A percentile compares a stretch with the other conserved stretches of the same genome.
Conservation (phyloP, 2,329 filamentous ascomycete species). For the Fusarium sp. region DNA sequence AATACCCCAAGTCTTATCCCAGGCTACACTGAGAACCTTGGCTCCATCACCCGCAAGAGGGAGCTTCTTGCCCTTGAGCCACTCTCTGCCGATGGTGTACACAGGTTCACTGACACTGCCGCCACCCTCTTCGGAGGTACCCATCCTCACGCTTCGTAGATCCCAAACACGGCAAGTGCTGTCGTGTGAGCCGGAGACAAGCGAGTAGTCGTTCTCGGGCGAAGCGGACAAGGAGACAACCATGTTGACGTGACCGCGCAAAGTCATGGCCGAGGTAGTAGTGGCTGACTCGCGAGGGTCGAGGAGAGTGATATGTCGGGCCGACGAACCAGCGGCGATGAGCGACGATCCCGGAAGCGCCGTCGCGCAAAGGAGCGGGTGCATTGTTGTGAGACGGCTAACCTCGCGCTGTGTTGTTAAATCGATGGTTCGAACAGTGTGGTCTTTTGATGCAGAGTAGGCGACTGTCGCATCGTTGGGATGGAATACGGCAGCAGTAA, state of each 20-base stretch:
- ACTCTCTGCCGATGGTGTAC: constrained; percentile 80
- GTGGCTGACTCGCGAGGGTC: constrained; percentile 85
- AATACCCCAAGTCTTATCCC: constrained; percentile 88
- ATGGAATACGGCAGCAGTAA: constrained; percentile 86
- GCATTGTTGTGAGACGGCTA: constrained; percentile 83
- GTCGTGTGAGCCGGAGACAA: constrained; percentile 91
- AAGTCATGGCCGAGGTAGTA: constrained; percentile 85
- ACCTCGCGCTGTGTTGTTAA: constrained; percentile 83
- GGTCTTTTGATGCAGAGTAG: constrained; percentile 92
- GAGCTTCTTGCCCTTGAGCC: constrained; percentile 71
- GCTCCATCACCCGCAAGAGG: constrained; percentile 80
- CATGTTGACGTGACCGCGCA: constrained; percentile 87
- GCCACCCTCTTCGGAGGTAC: constrained; percentile 69
- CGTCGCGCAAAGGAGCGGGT: constrained; percentile 82
- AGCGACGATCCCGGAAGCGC: constrained; percentile 75
- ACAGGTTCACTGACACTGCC: constrained; percentile 77
- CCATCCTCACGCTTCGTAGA: constrained; percentile 75
- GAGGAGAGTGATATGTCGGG: constrained; percentile 89
- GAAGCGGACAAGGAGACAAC: constrained; percentile 62
- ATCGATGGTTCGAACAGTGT: constrained; percentile 91
- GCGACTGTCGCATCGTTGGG: constrained; percentile 85
- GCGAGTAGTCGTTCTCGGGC: constrained; percentile 78
- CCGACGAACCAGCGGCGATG: constrained; percentile 80
- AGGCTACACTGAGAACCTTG: constrained; percentile 90
- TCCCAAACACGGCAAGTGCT: constrained; percentile 96